Evolutionary conservation across 805 yeast species (phyloP), one percentile per base, ranked within the genome.

Genomic region (Candida endomychidarum): DNA sequence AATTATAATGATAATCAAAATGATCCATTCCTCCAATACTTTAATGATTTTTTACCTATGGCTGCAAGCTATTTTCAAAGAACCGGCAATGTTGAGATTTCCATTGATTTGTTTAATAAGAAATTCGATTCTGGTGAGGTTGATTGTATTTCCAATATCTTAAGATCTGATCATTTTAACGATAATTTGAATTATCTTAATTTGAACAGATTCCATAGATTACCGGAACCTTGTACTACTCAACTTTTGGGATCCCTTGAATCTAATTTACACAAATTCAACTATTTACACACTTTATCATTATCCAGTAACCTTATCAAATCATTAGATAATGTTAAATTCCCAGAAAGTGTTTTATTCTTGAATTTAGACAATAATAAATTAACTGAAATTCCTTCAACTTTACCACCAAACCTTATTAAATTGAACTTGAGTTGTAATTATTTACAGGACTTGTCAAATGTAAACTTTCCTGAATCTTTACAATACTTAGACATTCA

Each of bases 401-500:
- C 41, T 16, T 45, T 49, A 21, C 54, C 54, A 5, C 34, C 40
- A 9, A 35, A 37, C 17, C 31, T 51, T 10, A 26, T 41, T 8
- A 41, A 44, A 29, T 35, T 51, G n/a, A 47, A 49, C 29, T 35
- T 51, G 22, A 41, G 51, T 19, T 47, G 52, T 26, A 51, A 51
- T 26, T 27, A 49, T 24, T 29, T 51, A 12, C 34, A 18, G 9
- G 27, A 37, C 18, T 31, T 51, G 25, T 14, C 37, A 4, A 27
- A 34, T 5, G 45, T 48, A 11, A 6, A 33, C n/a, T 45, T 47
- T 22, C 53, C 53, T 16, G 41, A 45, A 3, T 15, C 42, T 10
- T 32, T 51, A 18, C 49, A 49, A 31, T 47, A 36, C 20, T 39
- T 51, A 19, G 55, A 51, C 28, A 28, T 51, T 15, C 52, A 47